Base-by-base conservation (phyloP, 129 eudicot genomes). In the Flaveria trinervia region DNA sequence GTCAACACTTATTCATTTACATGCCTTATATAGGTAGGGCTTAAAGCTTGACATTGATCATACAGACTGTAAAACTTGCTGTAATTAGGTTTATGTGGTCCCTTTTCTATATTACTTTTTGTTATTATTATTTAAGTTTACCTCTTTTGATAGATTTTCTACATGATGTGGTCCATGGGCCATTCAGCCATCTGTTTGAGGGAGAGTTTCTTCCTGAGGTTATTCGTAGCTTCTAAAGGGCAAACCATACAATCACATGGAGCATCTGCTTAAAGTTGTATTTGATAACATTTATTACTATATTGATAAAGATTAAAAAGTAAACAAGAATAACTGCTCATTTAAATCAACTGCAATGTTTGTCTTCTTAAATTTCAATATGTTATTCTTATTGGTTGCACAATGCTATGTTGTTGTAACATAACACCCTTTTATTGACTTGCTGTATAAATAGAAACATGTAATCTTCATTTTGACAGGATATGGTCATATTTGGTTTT, bases 121-220 rank as follows among this genome's bases (percentile, higher is more conserved):
- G 11, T 54, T 48, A 50, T 48, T 70, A 3, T 79, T 30, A 0
- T 50, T 28, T 44, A 20, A 49, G 17, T 16, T 61, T 68, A 51
- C 5, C 68, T 73, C 23, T 57, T 10, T 70, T 51, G 39, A 26
- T 74, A 92, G 97, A 96, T 50, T 86, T 92, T 55, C 86, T 92
- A 62, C 97, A 92, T 87, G 97, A 92, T 84, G 86, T 89, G 78
- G 96, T 92, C 36, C 97, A 92, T 78, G 96, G 96, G 39, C 39
- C 39, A 33, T 33, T 33, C 39, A 33, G 39, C 39, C 39, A 33
- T 33, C 39, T 33, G 39, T 33, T 33, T 33, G 4, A 33, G 39
- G 39, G 39, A 33, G 39, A 33, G 39, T 33, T 33, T 33, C 39
- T 33, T 33, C 39, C 39, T 33, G 5, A 33, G 6, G 39, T 33